These are phyloP conservation scores for Astrothelium macrocarpum DNA, from an alignment of 495 filamentous ascomycete genomes.

Conservation along the genomic window DNA sequence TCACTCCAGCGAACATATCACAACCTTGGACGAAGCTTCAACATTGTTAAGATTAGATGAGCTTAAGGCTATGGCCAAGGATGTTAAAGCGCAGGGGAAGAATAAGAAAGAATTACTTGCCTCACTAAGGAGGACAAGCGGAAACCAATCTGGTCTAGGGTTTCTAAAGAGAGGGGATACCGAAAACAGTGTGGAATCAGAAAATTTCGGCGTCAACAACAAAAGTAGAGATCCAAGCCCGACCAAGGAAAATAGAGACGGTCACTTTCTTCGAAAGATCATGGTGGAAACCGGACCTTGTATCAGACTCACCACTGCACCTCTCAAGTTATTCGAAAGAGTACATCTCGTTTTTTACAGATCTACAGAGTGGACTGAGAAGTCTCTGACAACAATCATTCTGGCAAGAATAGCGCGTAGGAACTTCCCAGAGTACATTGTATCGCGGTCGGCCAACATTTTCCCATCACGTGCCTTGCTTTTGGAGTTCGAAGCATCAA, in stretches of 20 bases:
- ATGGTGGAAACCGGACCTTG: constrained; percentile 70
- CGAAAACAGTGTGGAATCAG: constrained; percentile 29
- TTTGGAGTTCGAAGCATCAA: constrained; percentile 79
- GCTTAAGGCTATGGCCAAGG: constrained; percentile 73
- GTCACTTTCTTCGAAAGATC: constrained; percentile 64
- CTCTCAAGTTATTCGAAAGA: constrained; percentile 80
- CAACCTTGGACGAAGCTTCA: constrained; percentile 75
- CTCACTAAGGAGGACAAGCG: constrained; percentile 59
- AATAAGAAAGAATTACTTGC: constrained; percentile 74
- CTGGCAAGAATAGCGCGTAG: constrained; percentile 76
- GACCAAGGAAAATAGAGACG: constrained; percentile 36
- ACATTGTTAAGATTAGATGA: constrained; percentile 75
- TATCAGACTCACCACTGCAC: constrained; percentile 63
- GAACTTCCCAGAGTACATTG: constrained; percentile 84
- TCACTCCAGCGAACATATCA: constrained; percentile 58
- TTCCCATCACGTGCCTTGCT: constrained; percentile 66
- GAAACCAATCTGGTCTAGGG: constrained; percentile 60
- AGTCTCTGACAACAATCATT: constrained; percentile 90
- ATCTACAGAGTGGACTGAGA: constrained; percentile 95
- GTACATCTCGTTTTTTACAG: constrained; percentile 94
- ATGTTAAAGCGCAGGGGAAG: constrained; percentile 78
- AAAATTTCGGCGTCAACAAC: constrained; percentile 8
- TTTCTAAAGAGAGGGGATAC: constrained; percentile 49
- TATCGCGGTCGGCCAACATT: constrained; percentile 82
- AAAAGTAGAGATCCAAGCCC: constrained; percentile 18